A percentile compares a stretch with the other conserved stretches of the same genome.
These are phyloP conservation scores for Boletus subcaerulescens DNA, from an alignment of 768 basidiomycete genomes.

Conservation along the genomic window DNA sequence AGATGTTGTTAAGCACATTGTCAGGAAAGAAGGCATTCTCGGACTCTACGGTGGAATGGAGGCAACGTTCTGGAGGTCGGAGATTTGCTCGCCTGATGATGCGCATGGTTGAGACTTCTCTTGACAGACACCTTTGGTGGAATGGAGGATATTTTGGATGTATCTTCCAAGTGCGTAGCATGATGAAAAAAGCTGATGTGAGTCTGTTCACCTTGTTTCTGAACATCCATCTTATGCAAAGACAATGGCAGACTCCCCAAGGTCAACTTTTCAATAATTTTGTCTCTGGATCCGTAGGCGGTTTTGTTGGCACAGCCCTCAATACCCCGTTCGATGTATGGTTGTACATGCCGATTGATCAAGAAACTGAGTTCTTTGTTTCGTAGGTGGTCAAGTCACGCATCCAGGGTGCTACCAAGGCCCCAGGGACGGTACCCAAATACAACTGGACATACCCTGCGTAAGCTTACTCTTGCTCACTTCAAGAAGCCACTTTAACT, in stretches of 20 bases:
- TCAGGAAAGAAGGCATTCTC: slow-evolving; percentile 74
- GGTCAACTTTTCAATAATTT: slow-evolving; percentile 86
- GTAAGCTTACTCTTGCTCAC: slow-evolving; percentile 22
- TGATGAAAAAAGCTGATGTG: slow-evolving; percentile 87
- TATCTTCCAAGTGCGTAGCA: slow-evolving; percentile 78
- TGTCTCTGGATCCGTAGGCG: slow-evolving; percentile 85
- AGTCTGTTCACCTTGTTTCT: slow-evolving; percentile 12
- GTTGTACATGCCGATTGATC: neutral
- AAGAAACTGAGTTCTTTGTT: neutral
- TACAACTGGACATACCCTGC: slow-evolving; percentile 97
- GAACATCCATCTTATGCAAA: neutral
- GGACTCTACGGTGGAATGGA: slow-evolving; percentile 96
- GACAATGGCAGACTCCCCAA: slow-evolving; percentile 52
- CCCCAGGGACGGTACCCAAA: slow-evolving; percentile 73
- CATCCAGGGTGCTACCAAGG: slow-evolving; percentile 72
- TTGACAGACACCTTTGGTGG: slow-evolving; percentile 75
- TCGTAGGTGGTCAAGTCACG: slow-evolving; percentile 90
- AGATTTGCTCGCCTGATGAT: neutral
- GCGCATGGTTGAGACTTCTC: neutral
- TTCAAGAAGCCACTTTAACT: neutral
- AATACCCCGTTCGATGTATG: slow-evolving; percentile 81
- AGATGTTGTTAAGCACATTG: slow-evolving; percentile 81
- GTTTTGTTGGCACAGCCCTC: slow-evolving; percentile 81
- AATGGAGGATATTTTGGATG: slow-evolving; percentile 95
- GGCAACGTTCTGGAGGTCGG: slow-evolving; percentile 92